Percentiles rank a stretch among this genome's conserved stretches.
Evolutionary conservation across 2,329 filamentous ascomycete genomes (phyloP).

Genomic region (Claviceps pazoutovae): DNA sequence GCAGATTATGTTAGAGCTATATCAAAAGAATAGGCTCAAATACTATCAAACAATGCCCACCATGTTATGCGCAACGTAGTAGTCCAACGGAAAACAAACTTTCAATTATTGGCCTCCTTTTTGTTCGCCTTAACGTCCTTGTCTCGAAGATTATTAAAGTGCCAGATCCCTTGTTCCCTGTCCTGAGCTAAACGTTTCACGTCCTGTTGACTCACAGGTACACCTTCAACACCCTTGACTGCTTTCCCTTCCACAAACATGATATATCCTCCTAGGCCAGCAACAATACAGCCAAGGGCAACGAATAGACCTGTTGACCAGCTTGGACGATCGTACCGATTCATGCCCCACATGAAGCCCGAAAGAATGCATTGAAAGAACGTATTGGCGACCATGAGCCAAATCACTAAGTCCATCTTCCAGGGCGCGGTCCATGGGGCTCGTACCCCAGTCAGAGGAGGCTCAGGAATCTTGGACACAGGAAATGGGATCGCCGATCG

Average conservation of each 20-base stretch:
- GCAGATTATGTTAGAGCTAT: no score
- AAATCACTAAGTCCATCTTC: conserved; percentile 70
- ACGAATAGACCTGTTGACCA: conserved; percentile 76
- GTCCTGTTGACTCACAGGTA: conserved; percentile 46
- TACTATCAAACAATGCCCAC: neutral
- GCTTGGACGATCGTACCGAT: conserved; percentile 56
- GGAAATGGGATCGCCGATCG: conserved; percentile 44
- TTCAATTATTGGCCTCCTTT: conserved; percentile 1
- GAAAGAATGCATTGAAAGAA: conserved; percentile 61
- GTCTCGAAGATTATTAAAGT: conserved; percentile 33
- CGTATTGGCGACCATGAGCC: conserved; percentile 67
- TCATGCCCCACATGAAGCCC: conserved; percentile 72
- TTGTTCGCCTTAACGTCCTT: conserved; percentile 14
- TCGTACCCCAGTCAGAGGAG: conserved; percentile 57
- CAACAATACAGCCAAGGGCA: conserved; percentile 55
- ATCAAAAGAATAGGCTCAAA: no score
- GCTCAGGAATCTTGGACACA: conserved; percentile 44
- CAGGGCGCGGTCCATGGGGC: conserved; percentile 54
- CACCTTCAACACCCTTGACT: conserved; percentile 59
- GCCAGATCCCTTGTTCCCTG: conserved; percentile 39
- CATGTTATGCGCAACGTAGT: neutral
- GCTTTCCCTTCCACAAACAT: conserved; percentile 58
- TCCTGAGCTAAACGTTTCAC: conserved; percentile 35
- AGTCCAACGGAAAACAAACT: neutral
- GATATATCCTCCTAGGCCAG: conserved; percentile 53